Conservation (phyloP, 1,284 basidiomycete species). For the Ceratorhiza oryzae-sativae region DNA sequence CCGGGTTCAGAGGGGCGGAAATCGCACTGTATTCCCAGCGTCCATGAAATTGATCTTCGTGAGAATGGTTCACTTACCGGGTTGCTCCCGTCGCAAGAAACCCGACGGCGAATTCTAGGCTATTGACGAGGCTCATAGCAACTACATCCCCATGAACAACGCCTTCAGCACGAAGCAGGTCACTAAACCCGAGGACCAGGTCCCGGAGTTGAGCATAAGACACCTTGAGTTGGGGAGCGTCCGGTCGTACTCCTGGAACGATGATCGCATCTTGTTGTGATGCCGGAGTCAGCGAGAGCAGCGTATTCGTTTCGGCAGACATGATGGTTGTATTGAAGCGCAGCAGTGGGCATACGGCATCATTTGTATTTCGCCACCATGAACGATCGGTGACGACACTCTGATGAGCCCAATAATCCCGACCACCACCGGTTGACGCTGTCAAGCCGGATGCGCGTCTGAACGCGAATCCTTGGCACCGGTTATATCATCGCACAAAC, state of each 20-base stretch:
- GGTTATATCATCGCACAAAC: neutral
- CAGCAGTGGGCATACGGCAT: conserved; percentile 5
- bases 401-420: neutral
- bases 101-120: conserved; percentile 46
- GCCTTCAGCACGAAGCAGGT: conserved; percentile 42
- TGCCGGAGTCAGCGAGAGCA: conserved; percentile 39
- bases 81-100: conserved; percentile 46
- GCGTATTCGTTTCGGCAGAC: conserved; percentile 16
- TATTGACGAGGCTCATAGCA: conserved; percentile 45
- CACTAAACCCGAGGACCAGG: conserved; percentile 42
- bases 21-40: conserved; percentile 43
- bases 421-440: neutral
- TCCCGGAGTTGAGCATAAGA: conserved; percentile 43
- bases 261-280: conserved; percentile 40
- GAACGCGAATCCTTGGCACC: conserved; percentile 20
- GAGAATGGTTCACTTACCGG: conserved; percentile 39
- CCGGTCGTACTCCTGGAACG: conserved; percentile 39
- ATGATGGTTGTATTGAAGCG: conserved; percentile 10
- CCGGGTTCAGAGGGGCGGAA: conserved; percentile 46
- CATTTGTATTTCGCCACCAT: neutral
- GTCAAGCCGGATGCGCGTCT: conserved; percentile 10
- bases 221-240: conserved; percentile 31
- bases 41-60: neutral
- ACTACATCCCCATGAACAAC: conserved; percentile 46
- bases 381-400: conserved; percentile 19